Conservation (phyloP, 208 protist species). For the Trypanosoma conorhini region DNA sequence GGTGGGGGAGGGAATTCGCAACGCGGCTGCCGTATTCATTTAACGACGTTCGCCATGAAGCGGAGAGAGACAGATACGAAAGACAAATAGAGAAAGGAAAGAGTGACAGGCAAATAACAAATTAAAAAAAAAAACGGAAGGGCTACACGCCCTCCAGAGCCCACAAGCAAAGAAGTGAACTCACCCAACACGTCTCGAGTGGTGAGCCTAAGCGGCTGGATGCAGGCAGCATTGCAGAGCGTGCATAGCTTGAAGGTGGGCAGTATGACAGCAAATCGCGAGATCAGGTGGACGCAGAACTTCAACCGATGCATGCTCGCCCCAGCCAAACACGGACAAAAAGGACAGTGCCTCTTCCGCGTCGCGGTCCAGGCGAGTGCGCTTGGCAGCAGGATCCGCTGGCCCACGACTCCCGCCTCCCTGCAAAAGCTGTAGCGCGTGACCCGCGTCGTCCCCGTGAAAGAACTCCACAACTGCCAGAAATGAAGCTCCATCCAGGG, state of each 20-base stretch:
- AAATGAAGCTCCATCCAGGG: constrained; percentile 12
- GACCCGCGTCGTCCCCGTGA: constrained; percentile 19
- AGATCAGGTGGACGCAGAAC: neutral
- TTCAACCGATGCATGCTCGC: constrained; percentile 3
- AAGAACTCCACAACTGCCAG: constrained; percentile 27
- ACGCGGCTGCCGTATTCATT: no score
- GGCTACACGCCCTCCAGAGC: neutral
- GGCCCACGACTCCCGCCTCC: neutral
- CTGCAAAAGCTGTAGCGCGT: constrained; percentile 13
- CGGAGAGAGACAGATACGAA: neutral
- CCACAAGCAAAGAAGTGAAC: neutral
- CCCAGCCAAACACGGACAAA: constrained; percentile 19
- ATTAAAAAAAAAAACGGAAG: neutral
- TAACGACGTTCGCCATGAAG: no score
- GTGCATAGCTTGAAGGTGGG: constrained; percentile 7
- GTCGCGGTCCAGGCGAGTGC: neutral
- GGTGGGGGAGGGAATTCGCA: neutral
- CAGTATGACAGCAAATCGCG: neutral
- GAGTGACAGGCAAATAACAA: no score
- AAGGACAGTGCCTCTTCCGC: constrained; percentile 6
- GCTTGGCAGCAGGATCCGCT: neutral
- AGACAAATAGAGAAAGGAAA: neutral
- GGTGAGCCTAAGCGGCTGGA: neutral
- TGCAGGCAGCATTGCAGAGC: constrained; percentile 7
- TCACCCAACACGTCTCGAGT: neutral